These are phyloP conservation scores for Fonsecaea nubica DNA, from an alignment of 2,329 filamentous ascomycete genomes.

Conservation along the genomic window DNA sequence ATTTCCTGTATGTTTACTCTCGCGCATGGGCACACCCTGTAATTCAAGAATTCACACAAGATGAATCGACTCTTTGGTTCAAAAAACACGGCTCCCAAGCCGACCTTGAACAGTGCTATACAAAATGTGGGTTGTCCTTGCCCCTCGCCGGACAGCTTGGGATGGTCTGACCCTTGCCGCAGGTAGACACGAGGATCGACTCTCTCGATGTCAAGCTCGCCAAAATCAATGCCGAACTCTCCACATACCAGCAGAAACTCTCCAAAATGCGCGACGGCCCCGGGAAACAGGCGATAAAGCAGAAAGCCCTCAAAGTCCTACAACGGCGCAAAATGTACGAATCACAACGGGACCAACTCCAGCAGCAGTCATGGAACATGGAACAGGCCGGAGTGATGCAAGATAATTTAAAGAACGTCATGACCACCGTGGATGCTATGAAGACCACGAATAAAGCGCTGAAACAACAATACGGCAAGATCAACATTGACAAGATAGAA, in stretches of 20 bases:
- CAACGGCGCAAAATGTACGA: conserved; percentile 96
- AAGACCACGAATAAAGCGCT: conserved; percentile 95
- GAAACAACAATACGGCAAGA: conserved; percentile 92
- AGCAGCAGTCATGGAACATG: conserved; percentile 98
- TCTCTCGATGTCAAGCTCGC: conserved; percentile 94
- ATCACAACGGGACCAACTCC: conserved; percentile 88
- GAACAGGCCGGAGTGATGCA: conserved; percentile 98
- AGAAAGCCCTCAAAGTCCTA: conserved; percentile 92
- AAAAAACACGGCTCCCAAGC: conserved; percentile 85
- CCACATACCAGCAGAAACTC: conserved; percentile 85
- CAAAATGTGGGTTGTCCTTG: conserved; percentile 66
- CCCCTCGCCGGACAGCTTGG: neutral
- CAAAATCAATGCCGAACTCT: conserved; percentile 86
- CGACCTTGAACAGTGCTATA: conserved; percentile 83
- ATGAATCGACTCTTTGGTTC: conserved; percentile 84
- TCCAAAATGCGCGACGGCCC: conserved; percentile 94
- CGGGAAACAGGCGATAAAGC: conserved; percentile 88
- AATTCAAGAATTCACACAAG: neutral
- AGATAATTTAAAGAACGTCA: conserved; percentile 97
- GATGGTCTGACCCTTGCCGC: conserved; percentile 17
- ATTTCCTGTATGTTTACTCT: neutral
- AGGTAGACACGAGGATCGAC: conserved; percentile 81
- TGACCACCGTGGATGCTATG: conserved; percentile 97
- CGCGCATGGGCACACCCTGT: neutral
- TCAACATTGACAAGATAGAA: conserved; percentile 97